phyloP scores from a whole-genome alignment of 108 stramenopile species.

The Cyclostephanos tholiformis region DNA sequence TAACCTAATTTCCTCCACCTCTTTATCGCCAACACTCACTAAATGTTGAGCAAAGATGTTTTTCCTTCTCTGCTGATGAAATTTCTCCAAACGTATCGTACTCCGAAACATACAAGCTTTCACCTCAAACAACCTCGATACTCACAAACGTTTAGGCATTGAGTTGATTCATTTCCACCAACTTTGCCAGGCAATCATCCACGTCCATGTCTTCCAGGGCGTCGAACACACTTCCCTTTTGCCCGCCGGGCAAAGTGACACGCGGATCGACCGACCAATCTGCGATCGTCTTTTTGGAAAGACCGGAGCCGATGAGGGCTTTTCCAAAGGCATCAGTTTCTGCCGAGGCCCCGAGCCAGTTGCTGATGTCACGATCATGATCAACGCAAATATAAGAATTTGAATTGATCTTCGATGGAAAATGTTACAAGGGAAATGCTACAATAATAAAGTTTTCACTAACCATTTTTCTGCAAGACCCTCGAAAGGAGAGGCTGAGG shows the following conservation, averaged over 20 bases:
- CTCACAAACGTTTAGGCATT: conserved; percentile 21
- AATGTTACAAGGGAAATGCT: conserved; percentile 35
- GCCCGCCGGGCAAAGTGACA: conserved; percentile 64
- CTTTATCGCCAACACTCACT: not conserved
- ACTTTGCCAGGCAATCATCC: conserved; percentile 71
- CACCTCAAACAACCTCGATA: not conserved
- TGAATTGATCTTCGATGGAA: conserved; percentile 15
- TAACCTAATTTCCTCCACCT: not conserved
- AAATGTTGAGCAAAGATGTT: not conserved
- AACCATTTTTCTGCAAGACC: conserved; percentile 85
- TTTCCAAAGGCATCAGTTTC: conserved; percentile 81
- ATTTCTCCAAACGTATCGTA: not conserved
- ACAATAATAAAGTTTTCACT: not conserved
- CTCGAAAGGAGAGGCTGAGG: conserved; percentile 90
- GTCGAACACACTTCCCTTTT: conserved; percentile 85
- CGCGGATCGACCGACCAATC: conserved; percentile 86
- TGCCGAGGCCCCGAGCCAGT: conserved; percentile 70
- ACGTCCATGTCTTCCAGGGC: conserved; percentile 88
- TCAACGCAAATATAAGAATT: not conserved
- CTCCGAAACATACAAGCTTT: not conserved
- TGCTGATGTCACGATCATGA: conserved; percentile 8
- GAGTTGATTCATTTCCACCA: conserved; percentile 59
- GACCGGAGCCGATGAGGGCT: conserved; percentile 67
- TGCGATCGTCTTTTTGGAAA: conserved; percentile 69
- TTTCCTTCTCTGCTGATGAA: not conserved